Base-by-base conservation (phyloP, 2,329 filamentous ascomycete genomes). In the Penicillium decumbens region DNA sequence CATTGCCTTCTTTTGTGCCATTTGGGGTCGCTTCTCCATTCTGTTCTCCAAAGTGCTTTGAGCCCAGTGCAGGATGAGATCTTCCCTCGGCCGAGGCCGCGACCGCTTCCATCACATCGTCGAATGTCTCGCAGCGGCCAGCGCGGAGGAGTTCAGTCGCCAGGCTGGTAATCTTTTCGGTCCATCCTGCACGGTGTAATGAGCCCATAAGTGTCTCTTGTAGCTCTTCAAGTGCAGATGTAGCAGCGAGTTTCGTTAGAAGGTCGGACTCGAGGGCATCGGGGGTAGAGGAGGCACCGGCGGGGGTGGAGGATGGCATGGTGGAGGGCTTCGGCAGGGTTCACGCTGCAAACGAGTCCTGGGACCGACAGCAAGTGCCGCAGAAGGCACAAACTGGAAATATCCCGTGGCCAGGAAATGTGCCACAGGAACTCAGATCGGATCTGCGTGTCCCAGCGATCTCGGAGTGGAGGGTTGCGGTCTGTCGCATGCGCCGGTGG, bases 171-270 rank as follows among this genome's bases (percentile, higher is more conserved):
- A 85, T 72, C 25, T 73, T 72, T 58, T 80, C 75, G 37, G 78
- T 77, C 80, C 81, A 85, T 57, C 80, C 80, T n/a, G 72, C 68
- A 45, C 78, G 73, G 59, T 80, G 76, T 9, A 84, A 74, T 20
- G 76, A 75, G 59, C 80, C 74, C 50, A 77, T 72, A 24, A 84
- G 72, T 1, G 75, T 73, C 32, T 69, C 59, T 60, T 83, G 79
- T 38, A 85, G 79, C 60, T 77, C 75, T 60, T 76, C 74, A 56
- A 83, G 77, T 46, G 77, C 75, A 59, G 72, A 70, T 29, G 72
- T 71, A 53, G 69, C 64, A 43, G 75, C 71, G 35, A 82, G 76
- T 37, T 71, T 75, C 61, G 68, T 62, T 63, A 74, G 61, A 58
- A 68, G 63, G 53, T 67, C 60, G 50, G 65, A 61, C 63, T 70